Conservation (phyloP, 345 rosid genomes). For the Aquilaria malaccensis region DNA sequence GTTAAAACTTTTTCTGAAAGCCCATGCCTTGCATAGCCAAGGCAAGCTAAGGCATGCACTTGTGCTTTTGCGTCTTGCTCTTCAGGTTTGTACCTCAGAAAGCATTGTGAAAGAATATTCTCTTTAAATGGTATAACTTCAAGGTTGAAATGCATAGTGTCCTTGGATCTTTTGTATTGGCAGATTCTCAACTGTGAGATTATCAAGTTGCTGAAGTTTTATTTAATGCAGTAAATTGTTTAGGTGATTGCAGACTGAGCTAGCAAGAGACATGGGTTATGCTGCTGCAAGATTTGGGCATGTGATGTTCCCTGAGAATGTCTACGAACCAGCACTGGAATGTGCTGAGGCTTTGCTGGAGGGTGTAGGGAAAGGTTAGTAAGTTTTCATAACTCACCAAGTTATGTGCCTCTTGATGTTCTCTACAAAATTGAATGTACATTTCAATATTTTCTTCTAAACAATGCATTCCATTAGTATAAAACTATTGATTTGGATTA, state of each 20-base stretch:
- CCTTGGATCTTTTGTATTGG: constrained; percentile 2
- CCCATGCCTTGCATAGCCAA: too few species aligned
- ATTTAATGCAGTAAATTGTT: constrained; percentile 43
- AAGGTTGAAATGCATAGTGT: neutral
- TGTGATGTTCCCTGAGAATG: constrained; percentile 99
- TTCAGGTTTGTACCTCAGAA: neutral
- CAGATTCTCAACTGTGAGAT: neutral
- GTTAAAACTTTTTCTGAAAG: too few species aligned
- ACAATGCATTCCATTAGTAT: neutral
- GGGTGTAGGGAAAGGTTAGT: constrained; percentile 86
- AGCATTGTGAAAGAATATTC: neutral
- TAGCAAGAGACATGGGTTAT: constrained; percentile 94
- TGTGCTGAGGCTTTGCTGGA: constrained; percentile 87
- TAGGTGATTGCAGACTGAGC: constrained; percentile 95
- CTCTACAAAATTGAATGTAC: neutral
- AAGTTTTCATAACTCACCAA: constrained; percentile 2
- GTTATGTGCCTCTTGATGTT: neutral
- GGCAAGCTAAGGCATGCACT: too few species aligned
- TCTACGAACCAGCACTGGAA: constrained; percentile 83
- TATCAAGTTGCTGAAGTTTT: constrained; percentile 34
- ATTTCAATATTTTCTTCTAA: neutral
- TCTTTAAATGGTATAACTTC: neutral
- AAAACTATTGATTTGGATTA: neutral
- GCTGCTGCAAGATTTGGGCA: constrained; percentile 97
- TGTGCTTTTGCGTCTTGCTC: neutral